Conservation (phyloP, 768 basidiomycete species). For the Megacollybia marginata region DNA sequence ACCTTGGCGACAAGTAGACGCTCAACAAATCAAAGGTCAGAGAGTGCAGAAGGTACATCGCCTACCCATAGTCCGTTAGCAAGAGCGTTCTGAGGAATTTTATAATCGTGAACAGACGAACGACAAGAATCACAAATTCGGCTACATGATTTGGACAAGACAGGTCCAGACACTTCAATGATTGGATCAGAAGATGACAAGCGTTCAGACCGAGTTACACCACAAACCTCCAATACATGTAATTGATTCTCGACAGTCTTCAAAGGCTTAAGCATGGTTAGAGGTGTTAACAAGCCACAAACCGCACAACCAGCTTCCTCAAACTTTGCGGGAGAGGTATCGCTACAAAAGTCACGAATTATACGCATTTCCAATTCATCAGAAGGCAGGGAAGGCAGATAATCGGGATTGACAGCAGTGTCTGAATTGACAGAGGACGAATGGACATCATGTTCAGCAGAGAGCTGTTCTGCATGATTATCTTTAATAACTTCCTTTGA, state of each 20-base stretch:
- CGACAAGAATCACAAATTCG: background rate
- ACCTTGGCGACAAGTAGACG: slow-evolving; percentile 9
- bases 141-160: background rate
- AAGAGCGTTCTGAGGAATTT: slow-evolving; percentile 6
- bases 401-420: background rate
- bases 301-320: slow-evolving; percentile 24
- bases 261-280: background rate
- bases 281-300: slow-evolving; percentile 15
- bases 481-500: too few species aligned
- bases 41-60: slow-evolving; percentile 9
- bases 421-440: background rate
- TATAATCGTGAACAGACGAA: too few species aligned
- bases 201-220: background rate
- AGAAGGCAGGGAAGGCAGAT: background rate
- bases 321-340: background rate
- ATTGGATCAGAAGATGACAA: background rate
- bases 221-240: background rate
- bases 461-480: too few species aligned
- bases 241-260: background rate
- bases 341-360: background rate
- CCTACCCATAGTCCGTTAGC: slow-evolving; percentile 21
- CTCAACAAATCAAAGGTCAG: slow-evolving; percentile 8
- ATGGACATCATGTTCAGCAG: too few species aligned
- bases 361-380: background rate
- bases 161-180: background rate